Evolutionary conservation across 495 filamentous ascomycete species (phyloP).

Genomic region (Podospora tetraspora): DNA sequence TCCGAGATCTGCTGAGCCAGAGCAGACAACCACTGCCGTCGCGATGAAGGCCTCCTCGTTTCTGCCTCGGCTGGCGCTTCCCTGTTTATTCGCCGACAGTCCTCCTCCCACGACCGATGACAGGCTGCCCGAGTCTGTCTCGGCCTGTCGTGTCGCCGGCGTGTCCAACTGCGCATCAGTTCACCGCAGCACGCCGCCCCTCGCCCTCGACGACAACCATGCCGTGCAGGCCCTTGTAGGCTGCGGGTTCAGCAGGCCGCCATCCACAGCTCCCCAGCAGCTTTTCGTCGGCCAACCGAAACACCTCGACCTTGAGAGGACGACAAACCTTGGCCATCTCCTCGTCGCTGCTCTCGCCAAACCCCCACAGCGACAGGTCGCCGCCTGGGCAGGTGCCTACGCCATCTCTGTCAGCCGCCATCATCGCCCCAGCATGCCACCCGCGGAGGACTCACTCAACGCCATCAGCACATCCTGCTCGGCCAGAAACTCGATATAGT

Average conservation of each 20-base stretch:
- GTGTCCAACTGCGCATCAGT: neutral
- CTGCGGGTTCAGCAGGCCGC: conserved; percentile 51
- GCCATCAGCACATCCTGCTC: conserved; percentile 72
- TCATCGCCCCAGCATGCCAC: neutral
- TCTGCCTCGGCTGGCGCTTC: neutral
- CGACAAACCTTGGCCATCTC: conserved; percentile 68
- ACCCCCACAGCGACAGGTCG: conserved; percentile 71
- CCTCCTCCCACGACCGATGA: neutral
- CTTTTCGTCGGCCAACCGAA: conserved; percentile 48
- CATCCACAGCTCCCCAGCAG: conserved; percentile 51
- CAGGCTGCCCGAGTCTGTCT: neutral
- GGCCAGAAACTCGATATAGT: conserved; percentile 72
- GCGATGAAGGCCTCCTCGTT: neutral
- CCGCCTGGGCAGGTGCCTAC: conserved; percentile 48
- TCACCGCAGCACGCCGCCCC: neutral
- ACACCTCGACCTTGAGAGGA: conserved; percentile 68
- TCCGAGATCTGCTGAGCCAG: neutral
- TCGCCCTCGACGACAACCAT: conserved; percentile 34
- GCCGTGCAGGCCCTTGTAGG: conserved; percentile 64
- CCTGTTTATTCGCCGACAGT: neutral
- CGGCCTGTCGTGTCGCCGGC: neutral
- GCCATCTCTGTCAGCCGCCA: conserved; percentile 23
- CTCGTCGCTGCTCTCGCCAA: conserved; percentile 57
- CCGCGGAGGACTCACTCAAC: conserved; percentile 41
- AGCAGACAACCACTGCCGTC: too few relatives aligned